Conservation (phyloP, 495 filamentous ascomycete species). For the Beverwykella pulmonaria region DNA sequence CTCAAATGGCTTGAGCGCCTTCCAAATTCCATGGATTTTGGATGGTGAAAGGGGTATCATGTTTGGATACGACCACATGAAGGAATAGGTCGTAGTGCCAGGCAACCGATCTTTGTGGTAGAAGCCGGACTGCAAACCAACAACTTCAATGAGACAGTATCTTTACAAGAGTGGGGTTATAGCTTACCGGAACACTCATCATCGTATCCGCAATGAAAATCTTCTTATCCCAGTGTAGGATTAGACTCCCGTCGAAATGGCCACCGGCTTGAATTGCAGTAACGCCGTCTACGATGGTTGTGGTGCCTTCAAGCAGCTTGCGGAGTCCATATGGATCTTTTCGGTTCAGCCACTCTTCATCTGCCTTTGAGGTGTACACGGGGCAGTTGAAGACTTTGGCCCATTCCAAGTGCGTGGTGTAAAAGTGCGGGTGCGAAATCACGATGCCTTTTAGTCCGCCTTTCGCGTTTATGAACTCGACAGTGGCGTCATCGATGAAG, state of each 20-base stretch:
- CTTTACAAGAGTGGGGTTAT: neutral
- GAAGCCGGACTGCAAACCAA: slow-evolving; percentile 34
- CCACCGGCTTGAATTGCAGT: slow-evolving; percentile 69
- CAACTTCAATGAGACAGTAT: neutral
- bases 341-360: slow-evolving; percentile 62
- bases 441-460: slow-evolving; percentile 73
- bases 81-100: slow-evolving; percentile 65
- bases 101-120: slow-evolving; percentile 53
- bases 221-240: slow-evolving; percentile 59
- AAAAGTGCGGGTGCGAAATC: slow-evolving; percentile 81
- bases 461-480: slow-evolving; percentile 46
- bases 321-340: slow-evolving; percentile 43
- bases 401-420: slow-evolving; percentile 71
- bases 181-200: slow-evolving; percentile 62
- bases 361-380: slow-evolving; percentile 64
- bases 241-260: slow-evolving; percentile 72
- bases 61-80: slow-evolving; percentile 82
- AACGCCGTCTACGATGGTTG: slow-evolving; percentile 56
- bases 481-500: slow-evolving; percentile 63
- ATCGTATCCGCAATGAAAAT: slow-evolving; percentile 74
- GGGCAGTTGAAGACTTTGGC: slow-evolving; percentile 63
- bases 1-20: slow-evolving; percentile 56
- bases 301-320: slow-evolving; percentile 49
- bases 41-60: slow-evolving; percentile 70
- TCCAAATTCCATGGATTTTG: slow-evolving; percentile 58